A percentile compares a stretch with the other conserved stretches of the same genome.
Evolutionary conservation across 2,329 filamentous ascomycete genomes (phyloP).

Genomic region (Curvularia sp.): DNA sequence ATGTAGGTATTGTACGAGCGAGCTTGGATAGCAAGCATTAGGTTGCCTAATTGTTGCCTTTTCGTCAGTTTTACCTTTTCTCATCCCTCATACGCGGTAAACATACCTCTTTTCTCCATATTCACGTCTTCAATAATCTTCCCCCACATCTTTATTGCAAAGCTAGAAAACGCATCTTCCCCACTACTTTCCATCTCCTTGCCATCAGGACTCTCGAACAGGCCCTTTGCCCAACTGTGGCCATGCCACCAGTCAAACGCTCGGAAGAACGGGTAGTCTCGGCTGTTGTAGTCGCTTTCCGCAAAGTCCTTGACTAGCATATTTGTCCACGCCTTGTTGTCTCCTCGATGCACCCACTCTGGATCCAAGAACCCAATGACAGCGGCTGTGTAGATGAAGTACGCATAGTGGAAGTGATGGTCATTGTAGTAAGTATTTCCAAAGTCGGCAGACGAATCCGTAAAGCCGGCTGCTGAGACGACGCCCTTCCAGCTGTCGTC

Average conservation of each 20-base stretch:
- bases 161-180: slow-evolving; percentile 87
- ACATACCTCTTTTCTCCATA: slow-evolving; percentile 72
- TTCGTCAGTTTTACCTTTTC: neutral
- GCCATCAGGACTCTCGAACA: slow-evolving; percentile 74
- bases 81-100: fast-evolving
- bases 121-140: slow-evolving; percentile 74
- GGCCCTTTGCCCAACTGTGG: slow-evolving; percentile 88
- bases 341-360: slow-evolving; percentile 66
- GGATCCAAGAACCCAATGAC: slow-evolving; percentile 82
- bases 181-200: slow-evolving; percentile 89
- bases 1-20: slow-evolving; percentile 82
- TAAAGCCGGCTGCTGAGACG: slow-evolving; percentile 79
- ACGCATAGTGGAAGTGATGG: slow-evolving; percentile 74
- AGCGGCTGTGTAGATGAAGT: slow-evolving; percentile 87
- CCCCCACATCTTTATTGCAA: slow-evolving; percentile 95
- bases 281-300: slow-evolving; percentile 74
- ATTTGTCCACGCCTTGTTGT: slow-evolving; percentile 82
- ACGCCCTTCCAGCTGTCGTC: slow-evolving; percentile 77
- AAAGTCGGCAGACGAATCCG: slow-evolving; percentile 78
- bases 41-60: slow-evolving; percentile 62
- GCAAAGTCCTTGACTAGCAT: slow-evolving; percentile 82
- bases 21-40: slow-evolving; percentile 82
- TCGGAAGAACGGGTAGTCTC: slow-evolving; percentile 77
- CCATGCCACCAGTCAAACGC: slow-evolving; percentile 95
- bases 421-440: slow-evolving; percentile 82